Evolutionary conservation across 306 rosid species (phyloP).

Genomic region (Malus asiatica): DNA sequence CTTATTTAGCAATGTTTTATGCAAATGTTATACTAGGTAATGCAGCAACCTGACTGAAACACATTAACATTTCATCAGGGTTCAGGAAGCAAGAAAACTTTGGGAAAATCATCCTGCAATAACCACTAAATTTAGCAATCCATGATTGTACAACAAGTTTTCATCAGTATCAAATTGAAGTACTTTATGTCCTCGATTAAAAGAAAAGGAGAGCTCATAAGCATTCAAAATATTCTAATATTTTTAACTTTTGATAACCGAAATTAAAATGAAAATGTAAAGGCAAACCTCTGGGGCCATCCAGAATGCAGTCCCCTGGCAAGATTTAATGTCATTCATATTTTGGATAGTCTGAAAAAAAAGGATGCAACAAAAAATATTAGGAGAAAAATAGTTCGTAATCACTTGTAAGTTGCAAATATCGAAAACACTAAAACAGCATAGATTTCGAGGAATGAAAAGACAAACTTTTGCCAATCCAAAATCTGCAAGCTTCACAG

Average conservation of each 20-base stretch:
- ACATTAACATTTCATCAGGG: neutral
- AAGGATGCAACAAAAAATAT: slow-evolving; percentile 9
- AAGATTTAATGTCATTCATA: slow-evolving; percentile 69
- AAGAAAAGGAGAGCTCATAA: neutral
- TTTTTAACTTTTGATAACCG: neutral
- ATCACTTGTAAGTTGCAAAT: slow-evolving; percentile 10
- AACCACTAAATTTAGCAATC: neutral
- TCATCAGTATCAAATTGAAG: neutral
- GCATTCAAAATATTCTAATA: neutral
- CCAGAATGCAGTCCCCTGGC: slow-evolving; percentile 88
- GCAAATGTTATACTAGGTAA: neutral
- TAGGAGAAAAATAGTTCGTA: slow-evolving; percentile 15
- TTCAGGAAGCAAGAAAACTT: neutral
- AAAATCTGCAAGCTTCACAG: slow-evolving; percentile 96
- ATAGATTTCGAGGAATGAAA: slow-evolving; percentile 1
- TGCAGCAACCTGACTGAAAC: neutral
- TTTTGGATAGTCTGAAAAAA: slow-evolving; percentile 56
- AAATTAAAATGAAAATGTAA: slow-evolving; percentile 13
- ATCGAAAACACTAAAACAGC: neutral
- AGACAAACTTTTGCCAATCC: slow-evolving; percentile 88
- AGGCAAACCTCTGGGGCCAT: slow-evolving; percentile 98
- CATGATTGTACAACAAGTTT: neutral
- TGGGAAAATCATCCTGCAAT: neutral
- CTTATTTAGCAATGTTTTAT: neutral
- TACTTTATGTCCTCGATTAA: neutral